phyloP scores from a whole-genome alignment of 441 rosid species.

The Gossypium davidsonii region DNA sequence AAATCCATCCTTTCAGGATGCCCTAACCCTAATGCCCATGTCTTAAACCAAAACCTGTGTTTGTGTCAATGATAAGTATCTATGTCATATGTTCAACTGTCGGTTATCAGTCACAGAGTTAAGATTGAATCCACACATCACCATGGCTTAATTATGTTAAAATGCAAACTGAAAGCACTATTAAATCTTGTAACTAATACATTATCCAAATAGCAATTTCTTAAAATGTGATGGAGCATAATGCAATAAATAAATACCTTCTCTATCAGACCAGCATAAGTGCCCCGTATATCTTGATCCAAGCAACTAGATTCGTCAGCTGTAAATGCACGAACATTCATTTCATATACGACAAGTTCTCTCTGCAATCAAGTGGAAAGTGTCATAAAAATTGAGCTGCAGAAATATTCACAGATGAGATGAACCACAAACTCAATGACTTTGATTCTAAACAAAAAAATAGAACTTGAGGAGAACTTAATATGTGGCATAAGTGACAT shows the following conservation, averaged over 20 bases:
- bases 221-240: conserved; percentile 10
- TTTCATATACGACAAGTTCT: conserved; percentile 91
- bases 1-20: conserved; percentile 7
- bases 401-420: conserved; percentile 9
- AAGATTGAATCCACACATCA: background rate
- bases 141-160: background rate
- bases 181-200: background rate
- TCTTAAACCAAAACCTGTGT: background rate
- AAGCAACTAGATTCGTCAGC: conserved; percentile 78
- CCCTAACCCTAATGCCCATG: background rate
- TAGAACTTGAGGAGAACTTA: background rate
- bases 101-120: background rate
- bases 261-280: conserved; percentile 77
- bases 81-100: background rate
- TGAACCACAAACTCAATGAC: conserved; percentile 16
- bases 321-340: conserved; percentile 94
- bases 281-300: conserved; percentile 59
- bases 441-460: background rate
- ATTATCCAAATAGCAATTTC: background rate
- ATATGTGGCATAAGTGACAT: conserved; percentile 1
- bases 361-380: conserved; percentile 44
- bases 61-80: background rate
- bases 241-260: conserved; percentile 44
- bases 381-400: conserved; percentile 7
- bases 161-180: background rate